A percentile compares a stretch with the other conserved stretches of the same genome.
Evolutionary conservation across 192 early-diverging fungal species (phyloP).

Genomic region (Pecoramyces ruminantium): DNA sequence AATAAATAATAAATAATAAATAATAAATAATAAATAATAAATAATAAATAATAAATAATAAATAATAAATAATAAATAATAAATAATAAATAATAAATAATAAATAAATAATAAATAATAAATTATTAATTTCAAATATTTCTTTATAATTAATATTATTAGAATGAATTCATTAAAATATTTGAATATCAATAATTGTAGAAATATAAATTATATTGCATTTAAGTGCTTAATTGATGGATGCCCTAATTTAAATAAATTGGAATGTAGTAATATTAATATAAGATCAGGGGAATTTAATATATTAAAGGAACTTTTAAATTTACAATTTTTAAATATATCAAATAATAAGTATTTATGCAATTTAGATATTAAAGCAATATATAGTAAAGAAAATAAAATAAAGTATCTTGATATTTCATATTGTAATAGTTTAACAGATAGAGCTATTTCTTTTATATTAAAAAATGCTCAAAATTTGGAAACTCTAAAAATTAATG

Average conservation of each 20-base stretch:
- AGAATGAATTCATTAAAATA: neutral
- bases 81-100: too few relatives aligned
- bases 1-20: too few relatives aligned
- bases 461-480: neutral
- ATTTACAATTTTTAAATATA: neutral
- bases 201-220: neutral
- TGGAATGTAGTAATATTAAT: neutral
- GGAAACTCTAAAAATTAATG: neutral
- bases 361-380: neutral
- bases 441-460: neutral
- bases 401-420: neutral
- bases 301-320: neutral
- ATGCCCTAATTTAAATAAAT: neutral
- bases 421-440: neutral
- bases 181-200: neutral
- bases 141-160: too few relatives aligned
- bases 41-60: too few relatives aligned
- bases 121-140: too few relatives aligned
- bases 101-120: too few relatives aligned
- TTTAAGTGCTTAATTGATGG: neutral
- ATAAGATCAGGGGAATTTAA: neutral
- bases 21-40: too few relatives aligned
- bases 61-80: too few relatives aligned
- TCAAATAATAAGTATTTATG: neutral
- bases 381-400: neutral